Percentiles rank a stretch among this genome's conserved stretches.
phyloP scores from a whole-genome alignment of 192 early-diverging fungal species.

The Entophlyctis luteolus region DNA sequence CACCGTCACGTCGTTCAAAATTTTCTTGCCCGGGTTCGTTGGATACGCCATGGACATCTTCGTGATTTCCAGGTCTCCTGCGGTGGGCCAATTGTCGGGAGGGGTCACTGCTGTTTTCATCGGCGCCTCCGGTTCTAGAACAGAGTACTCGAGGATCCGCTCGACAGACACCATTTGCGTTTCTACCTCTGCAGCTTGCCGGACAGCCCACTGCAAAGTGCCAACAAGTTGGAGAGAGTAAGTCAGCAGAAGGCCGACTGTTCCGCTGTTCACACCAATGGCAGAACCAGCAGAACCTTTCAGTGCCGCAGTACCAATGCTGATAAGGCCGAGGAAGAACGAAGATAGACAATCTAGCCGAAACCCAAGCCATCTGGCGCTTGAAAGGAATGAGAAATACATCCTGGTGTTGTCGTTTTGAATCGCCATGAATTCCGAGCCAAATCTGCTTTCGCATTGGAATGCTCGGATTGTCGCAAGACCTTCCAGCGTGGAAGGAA shows the following conservation, averaged over 20 bases:
- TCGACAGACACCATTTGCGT: constrained; percentile 62
- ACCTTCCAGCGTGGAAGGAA: constrained; percentile 67
- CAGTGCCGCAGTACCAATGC: constrained; percentile 47
- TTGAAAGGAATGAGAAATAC: constrained; percentile 44
- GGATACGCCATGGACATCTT: constrained; percentile 53
- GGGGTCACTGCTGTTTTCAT: constrained; percentile 26
- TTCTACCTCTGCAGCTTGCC: constrained; percentile 49
- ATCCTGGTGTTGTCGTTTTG: constrained; percentile 60
- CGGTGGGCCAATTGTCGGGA: constrained; percentile 50
- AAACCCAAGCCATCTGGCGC: constrained; percentile 52
- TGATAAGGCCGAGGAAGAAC: constrained; percentile 44
- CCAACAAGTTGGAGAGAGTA: constrained; percentile 57
- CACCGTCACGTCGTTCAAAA: constrained; percentile 55
- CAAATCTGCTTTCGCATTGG: constrained; percentile 52
- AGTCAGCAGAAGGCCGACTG: constrained; percentile 47
- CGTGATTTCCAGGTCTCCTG: constrained; percentile 53
- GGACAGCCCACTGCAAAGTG: constrained; percentile 43
- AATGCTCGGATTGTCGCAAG: constrained; percentile 67
- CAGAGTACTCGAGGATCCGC: constrained; percentile 60
- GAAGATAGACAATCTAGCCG: constrained; percentile 50
- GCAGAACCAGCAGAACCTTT: constrained; percentile 23
- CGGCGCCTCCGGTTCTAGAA: constrained; percentile 40
- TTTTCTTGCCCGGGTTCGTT: constrained; percentile 12
- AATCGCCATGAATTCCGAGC: constrained; percentile 43
- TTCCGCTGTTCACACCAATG: constrained; percentile 42